Conservation (phyloP, 2,329 filamentous ascomycete species). For the Coniochaeta pulveracea region DNA sequence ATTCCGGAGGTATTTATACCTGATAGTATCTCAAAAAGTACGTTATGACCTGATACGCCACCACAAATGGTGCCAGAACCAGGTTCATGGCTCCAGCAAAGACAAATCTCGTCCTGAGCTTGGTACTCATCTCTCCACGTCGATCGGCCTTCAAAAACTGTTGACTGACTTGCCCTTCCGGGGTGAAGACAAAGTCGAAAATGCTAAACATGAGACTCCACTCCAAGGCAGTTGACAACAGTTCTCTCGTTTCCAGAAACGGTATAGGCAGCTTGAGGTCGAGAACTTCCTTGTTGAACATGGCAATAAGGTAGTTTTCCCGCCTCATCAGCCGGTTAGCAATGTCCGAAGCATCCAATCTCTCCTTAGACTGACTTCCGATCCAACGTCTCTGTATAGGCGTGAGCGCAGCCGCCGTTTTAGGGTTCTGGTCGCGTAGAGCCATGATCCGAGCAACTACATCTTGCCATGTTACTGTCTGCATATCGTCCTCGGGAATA, state of each 20-base stretch:
- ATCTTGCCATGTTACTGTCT: slow-evolving; percentile 90
- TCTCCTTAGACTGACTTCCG: slow-evolving; percentile 81
- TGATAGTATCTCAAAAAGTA: slow-evolving; percentile 96
- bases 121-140: slow-evolving; percentile 66
- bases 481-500: slow-evolving; percentile 75
- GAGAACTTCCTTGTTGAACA: slow-evolving; percentile 94
- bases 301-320: slow-evolving; percentile 91
- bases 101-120: slow-evolving; percentile 64
- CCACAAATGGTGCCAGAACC: slow-evolving; percentile 73
- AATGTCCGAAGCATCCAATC: slow-evolving; percentile 93
- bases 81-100: slow-evolving; percentile 82
- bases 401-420: slow-evolving; percentile 52
- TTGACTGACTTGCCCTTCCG: slow-evolving; percentile 74
- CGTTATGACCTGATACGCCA: slow-evolving; percentile 75
- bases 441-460: slow-evolving; percentile 78
- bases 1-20: slow-evolving; percentile 30
- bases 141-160: slow-evolving; percentile 78
- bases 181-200: slow-evolving; percentile 88
- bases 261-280: slow-evolving; percentile 80
- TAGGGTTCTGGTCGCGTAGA: slow-evolving; percentile 75
- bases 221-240: slow-evolving; percentile 82
- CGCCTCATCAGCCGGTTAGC: slow-evolving; percentile 93
- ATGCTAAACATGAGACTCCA: slow-evolving; percentile 89
- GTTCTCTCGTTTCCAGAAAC: slow-evolving; percentile 64
- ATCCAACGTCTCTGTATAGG: slow-evolving; percentile 44